Evolutionary conservation across 1,284 basidiomycete species (phyloP).

Genomic region (Sanguinoderma infundibulare): DNA sequence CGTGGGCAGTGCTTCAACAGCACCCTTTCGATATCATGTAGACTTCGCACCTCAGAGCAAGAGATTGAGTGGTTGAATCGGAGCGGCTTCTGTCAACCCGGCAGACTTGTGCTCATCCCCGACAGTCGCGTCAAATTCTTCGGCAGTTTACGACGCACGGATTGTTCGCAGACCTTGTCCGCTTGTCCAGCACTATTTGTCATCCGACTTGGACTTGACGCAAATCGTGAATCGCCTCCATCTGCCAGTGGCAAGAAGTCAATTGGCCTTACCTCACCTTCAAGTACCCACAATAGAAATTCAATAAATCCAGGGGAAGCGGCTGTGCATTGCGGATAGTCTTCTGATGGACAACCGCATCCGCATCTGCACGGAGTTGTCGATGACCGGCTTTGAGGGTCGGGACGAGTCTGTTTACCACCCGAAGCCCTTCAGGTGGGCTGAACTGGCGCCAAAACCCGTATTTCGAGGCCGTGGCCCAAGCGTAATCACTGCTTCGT

Average conservation of each 20-base stretch:
- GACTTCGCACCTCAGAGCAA: not conserved
- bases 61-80: not conserved
- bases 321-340: constrained; percentile 3
- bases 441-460: not conserved
- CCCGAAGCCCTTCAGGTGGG: not conserved
- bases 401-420: not conserved
- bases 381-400: not conserved
- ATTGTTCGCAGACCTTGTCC: constrained; percentile 2
- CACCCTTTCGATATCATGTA: not conserved
- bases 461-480: not conserved
- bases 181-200: constrained; percentile 15
- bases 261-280: constrained; percentile 5
- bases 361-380: not conserved
- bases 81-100: not conserved
- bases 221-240: constrained; percentile 5
- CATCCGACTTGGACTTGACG: constrained; percentile 3
- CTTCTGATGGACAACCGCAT: not conserved
- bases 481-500: not conserved
- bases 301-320: constrained; percentile 12
- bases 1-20: not conserved
- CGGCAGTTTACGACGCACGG: not conserved
- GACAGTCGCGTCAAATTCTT: not conserved
- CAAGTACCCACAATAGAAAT: not conserved
- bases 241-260: constrained; percentile 3
- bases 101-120: not conserved